Base-by-base conservation (phyloP, 1,284 basidiomycete genomes). In the Ganoderma lingzhi region DNA sequence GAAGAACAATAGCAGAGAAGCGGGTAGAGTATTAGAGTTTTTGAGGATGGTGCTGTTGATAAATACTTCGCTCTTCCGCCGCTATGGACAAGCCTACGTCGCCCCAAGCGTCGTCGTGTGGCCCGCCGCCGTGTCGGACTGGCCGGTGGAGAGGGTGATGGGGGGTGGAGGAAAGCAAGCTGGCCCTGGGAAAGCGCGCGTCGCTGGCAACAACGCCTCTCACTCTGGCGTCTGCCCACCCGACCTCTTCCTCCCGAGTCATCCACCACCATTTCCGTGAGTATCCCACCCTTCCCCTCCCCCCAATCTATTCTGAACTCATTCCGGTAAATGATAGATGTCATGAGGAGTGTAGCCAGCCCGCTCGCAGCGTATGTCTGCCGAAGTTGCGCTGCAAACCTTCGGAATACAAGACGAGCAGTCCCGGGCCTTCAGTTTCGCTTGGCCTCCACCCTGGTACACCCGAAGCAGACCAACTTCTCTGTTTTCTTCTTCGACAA, bases 401-500 rank as follows among this genome's bases (percentile, higher is more conserved):
- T 67, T 58, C 70, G 70, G 12, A 55, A 45, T 51, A 32, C 71
- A 30, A 68, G 64, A 32, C 58, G 39, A 66, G 67, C 69, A n/a
- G 28, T 42, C 53, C 68, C 56, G 4, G 28, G 68, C 62, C 39
- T 61, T 19, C 59, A 61, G 23, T 41, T 30, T 2, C 75, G 76
- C 17, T 68, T 73, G 23, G 48, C 75, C n/a, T 75, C 75, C 44
- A 69, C 75, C 17, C 45, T 76, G 37, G 62, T 71, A 17, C 75
- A 67, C 67, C 76, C 73, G 63, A 69, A 77, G 69, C 67, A 78
- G 72, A 62, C 72, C 58, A 76, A 75, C 15, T 89, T 89, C 69
- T 81, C 87, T 0, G 86, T 86, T 4, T 91, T 86, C 77, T 91
- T 91, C 80, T 88, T 85, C 72, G 86, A 85, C 77, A 91, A 91